Evolutionary conservation across 768 basidiomycete genomes (phyloP).

Genomic region (Leccinellum luteum): DNA sequence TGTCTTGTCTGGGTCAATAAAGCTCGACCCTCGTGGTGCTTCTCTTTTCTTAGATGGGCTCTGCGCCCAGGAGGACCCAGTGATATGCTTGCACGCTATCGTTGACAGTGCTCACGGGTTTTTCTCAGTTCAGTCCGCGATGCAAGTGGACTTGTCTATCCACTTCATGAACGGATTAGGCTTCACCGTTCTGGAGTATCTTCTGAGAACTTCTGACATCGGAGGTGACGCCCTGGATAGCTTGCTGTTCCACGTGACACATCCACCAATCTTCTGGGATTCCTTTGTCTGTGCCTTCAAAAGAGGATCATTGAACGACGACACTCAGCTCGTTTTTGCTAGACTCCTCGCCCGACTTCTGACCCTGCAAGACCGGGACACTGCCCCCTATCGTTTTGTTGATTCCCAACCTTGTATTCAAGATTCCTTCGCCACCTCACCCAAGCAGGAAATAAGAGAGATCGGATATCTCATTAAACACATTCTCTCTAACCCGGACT

Average conservation of each 20-base stretch:
- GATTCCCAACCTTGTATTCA: conserved; percentile 32
- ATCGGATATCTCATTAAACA: conserved; percentile 42
- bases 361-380: conserved; percentile 32
- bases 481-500: conserved; percentile 26
- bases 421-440: conserved; percentile 23
- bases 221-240: conserved; percentile 40
- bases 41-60: conserved; percentile 47
- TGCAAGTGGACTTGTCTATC: conserved; percentile 37
- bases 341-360: conserved; percentile 49
- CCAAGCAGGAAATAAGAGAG: conserved; percentile 26
- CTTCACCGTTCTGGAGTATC: conserved; percentile 35
- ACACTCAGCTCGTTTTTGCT: conserved; percentile 40
- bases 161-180: conserved; percentile 44
- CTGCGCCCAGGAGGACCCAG: conserved; percentile 38
- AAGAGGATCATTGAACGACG: conserved; percentile 29
- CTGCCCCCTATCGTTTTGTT: conserved; percentile 37
- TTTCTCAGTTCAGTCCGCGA: conserved; percentile 36
- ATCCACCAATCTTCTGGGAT: conserved; percentile 53
- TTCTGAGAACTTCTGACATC: conserved; percentile 38
- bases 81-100: conserved; percentile 38
- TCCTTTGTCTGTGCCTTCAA: conserved; percentile 34
- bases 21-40: conserved; percentile 21
- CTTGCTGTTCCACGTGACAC: conserved; percentile 41
- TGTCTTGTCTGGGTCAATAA: conserved; percentile 29
- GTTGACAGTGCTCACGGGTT: conserved; percentile 36